Base-by-base conservation (phyloP, 1,139 yeast species). In the Kodamaea suecica region DNA sequence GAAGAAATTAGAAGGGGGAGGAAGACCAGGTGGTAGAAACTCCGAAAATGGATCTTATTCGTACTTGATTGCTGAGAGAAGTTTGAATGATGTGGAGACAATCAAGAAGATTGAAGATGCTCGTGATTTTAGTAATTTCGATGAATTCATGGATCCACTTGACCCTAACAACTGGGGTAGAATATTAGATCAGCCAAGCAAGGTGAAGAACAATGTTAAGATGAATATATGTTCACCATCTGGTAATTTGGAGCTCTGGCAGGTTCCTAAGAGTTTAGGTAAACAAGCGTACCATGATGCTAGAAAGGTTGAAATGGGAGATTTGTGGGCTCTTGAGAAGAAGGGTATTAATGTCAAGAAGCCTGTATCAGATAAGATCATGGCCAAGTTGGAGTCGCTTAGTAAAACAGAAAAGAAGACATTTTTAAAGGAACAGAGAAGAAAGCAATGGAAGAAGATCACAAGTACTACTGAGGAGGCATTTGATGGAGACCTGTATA, bases 261-360 rank as follows among this genome's bases (percentile, higher is more conserved):
- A 81, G 17, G 73, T 92, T 3, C 84, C 97, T 1, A 84, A 82
- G 54, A 80, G 95, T 16, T 71, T 77, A 38, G 85, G 86, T 9
- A 78, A 79, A 47, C 84, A 80, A 45, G 78, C 70, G 2, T 92
- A 87, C 50, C 95, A 86, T 48, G 97, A 92, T 62, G 96, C 96
- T 0, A 72, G 97, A 40, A 90, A 92, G 55, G 77, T 86, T 0
- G 63, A 61, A 25, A 76, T 79, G 51, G 96, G 97, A n/a, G 99
- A 92, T 54, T 61, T 83, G 37, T 92, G 97, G 97, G 82, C 84
- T 0, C 64, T 86, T 36, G 92, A 78, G 17, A 84, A 82, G 30
- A 90, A 90, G 61, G 72, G 81, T 6, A 78, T 71, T 9, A 55
- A 66, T 4, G 70, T 66, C 14, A 61, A 59, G 42, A 61, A 57